Conservation (phyloP, 2,329 filamentous ascomycete genomes). For the Hymenoscyphus scutula region DNA sequence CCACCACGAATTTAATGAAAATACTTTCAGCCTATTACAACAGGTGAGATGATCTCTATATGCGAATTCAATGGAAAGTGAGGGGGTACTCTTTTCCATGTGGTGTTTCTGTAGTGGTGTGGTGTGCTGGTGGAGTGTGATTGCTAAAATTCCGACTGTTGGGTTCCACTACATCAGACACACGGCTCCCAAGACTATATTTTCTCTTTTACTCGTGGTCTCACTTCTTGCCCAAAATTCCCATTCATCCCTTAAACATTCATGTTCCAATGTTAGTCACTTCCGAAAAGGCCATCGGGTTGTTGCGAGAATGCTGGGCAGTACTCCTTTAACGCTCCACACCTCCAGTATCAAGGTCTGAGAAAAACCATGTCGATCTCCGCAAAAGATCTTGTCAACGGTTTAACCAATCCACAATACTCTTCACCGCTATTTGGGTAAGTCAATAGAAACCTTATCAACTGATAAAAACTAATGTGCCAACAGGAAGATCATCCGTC, state of each 20-base stretch:
- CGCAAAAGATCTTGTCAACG: not conserved
- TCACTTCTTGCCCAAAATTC: not conserved
- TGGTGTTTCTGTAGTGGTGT: no score
- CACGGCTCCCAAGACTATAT: no score
- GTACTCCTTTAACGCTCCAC: not conserved
- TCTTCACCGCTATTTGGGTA: not conserved
- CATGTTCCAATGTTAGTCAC: not conserved
- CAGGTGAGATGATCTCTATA: not conserved
- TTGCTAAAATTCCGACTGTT: no score
- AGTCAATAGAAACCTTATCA: not conserved
- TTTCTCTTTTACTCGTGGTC: no score
- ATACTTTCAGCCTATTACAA: not conserved
- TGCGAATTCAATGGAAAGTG: not conserved
- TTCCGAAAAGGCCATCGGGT: not conserved
- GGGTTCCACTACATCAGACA: no score
- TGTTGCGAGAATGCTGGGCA: not conserved
- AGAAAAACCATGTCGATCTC: not conserved
- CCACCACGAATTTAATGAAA: not conserved
- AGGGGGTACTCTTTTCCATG: no score
- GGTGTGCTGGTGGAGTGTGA: no score
- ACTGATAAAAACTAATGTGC: not conserved
- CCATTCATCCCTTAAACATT: not conserved
- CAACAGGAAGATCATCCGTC: not conserved
- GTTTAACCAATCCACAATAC: not conserved
- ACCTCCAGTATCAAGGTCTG: not conserved